These are phyloP conservation scores for Xylaria grammica DNA, from an alignment of 495 filamentous ascomycete genomes.

Conservation along the genomic window DNA sequence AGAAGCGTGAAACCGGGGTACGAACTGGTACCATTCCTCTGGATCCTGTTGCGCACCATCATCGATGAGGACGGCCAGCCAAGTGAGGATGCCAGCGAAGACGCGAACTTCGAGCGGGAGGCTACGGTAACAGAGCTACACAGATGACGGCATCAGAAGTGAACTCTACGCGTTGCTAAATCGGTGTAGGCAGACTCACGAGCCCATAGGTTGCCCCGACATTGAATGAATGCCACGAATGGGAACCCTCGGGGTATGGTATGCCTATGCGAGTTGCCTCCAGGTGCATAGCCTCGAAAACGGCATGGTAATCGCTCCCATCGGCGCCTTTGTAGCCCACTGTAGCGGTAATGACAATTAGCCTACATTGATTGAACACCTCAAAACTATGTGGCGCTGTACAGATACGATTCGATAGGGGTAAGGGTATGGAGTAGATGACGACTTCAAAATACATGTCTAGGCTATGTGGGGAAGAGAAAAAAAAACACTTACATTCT, in stretches of 20 bases:
- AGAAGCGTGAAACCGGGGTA: neutral
- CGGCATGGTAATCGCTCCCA: neutral
- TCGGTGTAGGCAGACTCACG: neutral
- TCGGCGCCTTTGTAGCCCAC: constrained; percentile 1
- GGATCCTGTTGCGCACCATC: neutral
- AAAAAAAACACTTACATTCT: neutral
- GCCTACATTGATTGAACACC: too few relatives aligned
- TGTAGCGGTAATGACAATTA: neutral
- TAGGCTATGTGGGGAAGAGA: neutral
- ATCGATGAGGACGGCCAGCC: neutral
- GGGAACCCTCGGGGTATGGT: neutral
- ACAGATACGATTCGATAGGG: neutral
- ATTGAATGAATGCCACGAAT: neutral
- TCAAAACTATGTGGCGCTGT: neutral
- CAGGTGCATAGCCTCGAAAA: constrained; percentile 2
- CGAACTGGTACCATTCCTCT: constrained; percentile 3
- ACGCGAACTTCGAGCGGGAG: constrained; percentile 5
- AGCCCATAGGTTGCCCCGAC: neutral
- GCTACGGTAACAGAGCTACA: neutral
- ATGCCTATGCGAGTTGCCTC: constrained; percentile 3
- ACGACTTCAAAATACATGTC: neutral
- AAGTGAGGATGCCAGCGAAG: neutral
- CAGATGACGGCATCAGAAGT: neutral
- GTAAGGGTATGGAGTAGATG: too few relatives aligned
- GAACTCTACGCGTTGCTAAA: too few relatives aligned